A percentile compares a stretch with the other conserved stretches of the same genome.
Evolutionary conservation across 2,329 filamentous ascomycete genomes (phyloP).

Genomic region (Fusarium hostae): DNA sequence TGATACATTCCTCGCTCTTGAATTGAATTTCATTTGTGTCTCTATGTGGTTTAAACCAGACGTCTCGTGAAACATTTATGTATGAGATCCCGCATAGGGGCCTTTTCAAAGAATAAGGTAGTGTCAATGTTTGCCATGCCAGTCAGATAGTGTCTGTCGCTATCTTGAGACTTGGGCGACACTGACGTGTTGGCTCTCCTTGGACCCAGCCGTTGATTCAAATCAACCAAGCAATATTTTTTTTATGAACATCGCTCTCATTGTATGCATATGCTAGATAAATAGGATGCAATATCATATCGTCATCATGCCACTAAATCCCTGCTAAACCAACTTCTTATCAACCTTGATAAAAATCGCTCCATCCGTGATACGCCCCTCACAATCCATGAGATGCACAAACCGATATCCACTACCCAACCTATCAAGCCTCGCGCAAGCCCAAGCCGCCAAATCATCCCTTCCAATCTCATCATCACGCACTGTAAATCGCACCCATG

Average conservation of each 20-base stretch:
- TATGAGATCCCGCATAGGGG: too few species aligned
- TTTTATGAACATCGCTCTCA: not conserved
- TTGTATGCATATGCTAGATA: not conserved
- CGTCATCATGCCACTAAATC: conserved; percentile 11
- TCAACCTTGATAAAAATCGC: conserved; percentile 78
- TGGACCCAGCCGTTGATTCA: not conserved
- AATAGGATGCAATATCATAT: not conserved
- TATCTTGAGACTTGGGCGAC: too few species aligned
- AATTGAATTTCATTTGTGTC: conserved; percentile 8
- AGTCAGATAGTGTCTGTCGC: not conserved
- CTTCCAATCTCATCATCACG: conserved; percentile 85
- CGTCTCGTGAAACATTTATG: not conserved
- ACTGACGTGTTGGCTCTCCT: not conserved
- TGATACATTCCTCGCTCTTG: conserved; percentile 9
- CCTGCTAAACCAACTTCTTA: conserved; percentile 60
- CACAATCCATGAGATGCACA: conserved; percentile 77
- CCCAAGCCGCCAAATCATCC: conserved; percentile 87
- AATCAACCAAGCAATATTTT: not conserved
- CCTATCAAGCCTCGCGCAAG: conserved; percentile 86
- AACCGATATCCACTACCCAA: conserved; percentile 80
- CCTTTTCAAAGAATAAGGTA: too few species aligned
- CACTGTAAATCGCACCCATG: conserved; percentile 84
- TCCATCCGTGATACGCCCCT: conserved; percentile 73
- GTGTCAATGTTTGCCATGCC: too few species aligned
- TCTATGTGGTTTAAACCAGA: too few species aligned